Percentiles rank a stretch among this genome's conserved stretches.
phyloP scores from a whole-genome alignment of 805 yeast genomes.

The Metschnikowia borealis region DNA sequence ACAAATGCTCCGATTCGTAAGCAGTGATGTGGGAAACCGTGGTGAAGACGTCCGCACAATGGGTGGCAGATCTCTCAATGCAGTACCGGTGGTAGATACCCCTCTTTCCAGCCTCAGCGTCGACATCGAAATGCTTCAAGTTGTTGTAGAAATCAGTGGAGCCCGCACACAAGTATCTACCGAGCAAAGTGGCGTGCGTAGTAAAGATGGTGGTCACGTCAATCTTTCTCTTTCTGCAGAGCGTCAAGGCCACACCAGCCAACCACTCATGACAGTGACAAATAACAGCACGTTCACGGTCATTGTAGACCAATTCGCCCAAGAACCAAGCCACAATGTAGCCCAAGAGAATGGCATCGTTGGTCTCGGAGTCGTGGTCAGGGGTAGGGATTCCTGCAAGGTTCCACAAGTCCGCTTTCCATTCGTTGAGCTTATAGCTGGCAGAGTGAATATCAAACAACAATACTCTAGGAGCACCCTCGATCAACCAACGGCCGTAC shows the following conservation, averaged over 20 bases:
- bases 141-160: slow-evolving; percentile 94
- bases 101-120: slow-evolving; percentile 95
- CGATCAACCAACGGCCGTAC: slow-evolving; percentile 95
- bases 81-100: slow-evolving; percentile 97
- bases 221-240: slow-evolving; percentile 84
- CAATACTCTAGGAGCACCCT: slow-evolving; percentile 93
- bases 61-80: slow-evolving; percentile 94
- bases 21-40: slow-evolving; percentile 98
- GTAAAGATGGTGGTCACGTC: slow-evolving; percentile 96
- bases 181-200: slow-evolving; percentile 93
- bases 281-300: slow-evolving; percentile 82
- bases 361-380: slow-evolving; percentile 79
- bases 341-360: slow-evolving; percentile 89
- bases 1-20: slow-evolving; percentile 84
- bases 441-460: slow-evolving; percentile 85
- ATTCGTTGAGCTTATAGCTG: slow-evolving; percentile 65
- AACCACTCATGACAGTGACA: slow-evolving; percentile 98
- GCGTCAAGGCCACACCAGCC: slow-evolving; percentile 92
- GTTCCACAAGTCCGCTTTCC: slow-evolving; percentile 93
- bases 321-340: slow-evolving; percentile 95
- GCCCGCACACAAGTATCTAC: slow-evolving; percentile 95
- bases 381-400: slow-evolving; percentile 93
- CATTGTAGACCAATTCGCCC: slow-evolving; percentile 86
- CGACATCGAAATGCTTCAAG: slow-evolving; percentile 84
- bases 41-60: slow-evolving; percentile 93